Evolutionary conservation across 1,284 basidiomycete species (phyloP), one percentile per base, ranked within the genome.

Genomic region (Mycosarcoma maydis): DNA sequence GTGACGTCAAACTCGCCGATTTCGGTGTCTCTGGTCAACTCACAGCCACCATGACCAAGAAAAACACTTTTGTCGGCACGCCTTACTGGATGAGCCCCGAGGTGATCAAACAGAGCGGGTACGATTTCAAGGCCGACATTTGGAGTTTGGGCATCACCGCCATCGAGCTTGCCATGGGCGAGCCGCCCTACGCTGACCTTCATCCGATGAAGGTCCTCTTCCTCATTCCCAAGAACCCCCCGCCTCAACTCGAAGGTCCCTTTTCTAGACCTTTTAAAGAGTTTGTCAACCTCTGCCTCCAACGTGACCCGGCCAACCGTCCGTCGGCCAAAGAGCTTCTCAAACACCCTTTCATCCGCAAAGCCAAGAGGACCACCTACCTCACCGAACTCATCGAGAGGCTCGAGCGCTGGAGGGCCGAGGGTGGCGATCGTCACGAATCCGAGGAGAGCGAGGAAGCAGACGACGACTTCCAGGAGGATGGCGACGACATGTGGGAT

Each of bases 161-260:
- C 11, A 97, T 98, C 74, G 95, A 99, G 83, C 85, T 99, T 72
- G 95, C 95, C 1, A 94, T 91, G 83, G 95, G 95, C 36, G 94
- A 98, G 80, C 95, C 95, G 19, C 95, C 95, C 3, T 98, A 98
- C 79, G 94, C 95, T 2, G 94, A 97, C 75, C 84, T 98, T 40
- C 96, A 99, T 84, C 95, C 95, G 4, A 98, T 99, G 95, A 98
- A 98, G 87, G 94, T 97, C 17, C 86, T 98, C 29, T 98, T 98
- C 86, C 86, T 98, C 57, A 98, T 98, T 55, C 96, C 95, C 19
- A 97, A 98, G 85, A 98, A 98, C 79, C 88, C 91, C 3, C 96
- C 95, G 2, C 96, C 95, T 5, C 87, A 88, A 33, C 85, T 98
- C 44, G 93, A 96, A 66, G 88, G 87, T 19, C 89, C 90, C 66